Base-by-base conservation (phyloP, 805 yeast genomes). In the Sugiyamaella valdiviana region DNA sequence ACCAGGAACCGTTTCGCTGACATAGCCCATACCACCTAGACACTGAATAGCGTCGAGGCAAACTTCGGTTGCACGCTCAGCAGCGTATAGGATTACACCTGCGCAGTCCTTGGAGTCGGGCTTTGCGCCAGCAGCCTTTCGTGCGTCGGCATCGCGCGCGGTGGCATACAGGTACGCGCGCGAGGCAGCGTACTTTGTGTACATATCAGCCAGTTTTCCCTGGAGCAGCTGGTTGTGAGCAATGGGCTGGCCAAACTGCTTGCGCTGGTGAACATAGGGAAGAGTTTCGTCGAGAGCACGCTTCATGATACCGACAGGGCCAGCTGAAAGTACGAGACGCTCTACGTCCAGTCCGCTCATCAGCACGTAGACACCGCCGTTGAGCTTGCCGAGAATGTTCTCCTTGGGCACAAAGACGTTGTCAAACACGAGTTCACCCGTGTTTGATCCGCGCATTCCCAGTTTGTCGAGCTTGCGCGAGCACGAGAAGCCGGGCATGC, bases 381-480 rank as follows among this genome's bases (percentile, higher is more conserved):
- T 57, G 39, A 60, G 39, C 26, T 55, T 52, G 19, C 66, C 66
- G n/a, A 62, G 60, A 10, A 60, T 51, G 48, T 62, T 62, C 43
- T 54, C 63, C 40, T 57, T 57, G 29, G 66, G 66, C 10, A 62
- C 62, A 42, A 58, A 62, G 2, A 62, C 64, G 51, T 62, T 52
- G 23, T 62, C 66, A 49, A 62, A 62, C 23, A 62, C 62, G 4
- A 62, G 53, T 49, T 62, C 66, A 1, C 66, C 66, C 19, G 66
- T 62, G 48, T 62, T 61, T 45, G 66, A 62, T 38, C 66, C 66
- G 29, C 66, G 48, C 66, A 62, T 62, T 4, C 66, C 66, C n/a
- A 62, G 51, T 56, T 62, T 62, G 56, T 62, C 66, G 35, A 62
- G 62, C 52, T 62, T 62, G 39, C 63, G 51, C 12, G 64, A 51